Evolutionary conservation across 768 basidiomycete genomes (phyloP).

Genomic region (Russula dissimulans): DNA sequence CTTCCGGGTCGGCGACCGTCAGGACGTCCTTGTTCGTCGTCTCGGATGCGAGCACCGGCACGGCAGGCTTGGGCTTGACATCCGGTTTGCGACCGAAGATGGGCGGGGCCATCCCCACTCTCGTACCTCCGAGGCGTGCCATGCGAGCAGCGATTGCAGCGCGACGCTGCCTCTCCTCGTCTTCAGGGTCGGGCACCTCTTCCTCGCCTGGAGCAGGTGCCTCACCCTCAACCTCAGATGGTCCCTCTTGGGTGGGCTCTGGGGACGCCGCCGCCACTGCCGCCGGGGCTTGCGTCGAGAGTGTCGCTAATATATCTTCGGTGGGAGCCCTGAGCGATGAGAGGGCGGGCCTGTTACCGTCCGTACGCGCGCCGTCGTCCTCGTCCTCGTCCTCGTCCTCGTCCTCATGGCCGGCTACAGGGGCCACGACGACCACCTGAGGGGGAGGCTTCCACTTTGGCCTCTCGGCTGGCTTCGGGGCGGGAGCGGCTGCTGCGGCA

Average conservation of each 20-base stretch:
- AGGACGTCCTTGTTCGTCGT: slow-evolving; percentile 18
- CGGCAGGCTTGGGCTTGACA: slow-evolving; percentile 26
- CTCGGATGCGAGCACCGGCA: slow-evolving; percentile 9
- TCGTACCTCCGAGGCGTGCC: slow-evolving; percentile 83
- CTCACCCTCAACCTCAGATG: slow-evolving; percentile 20
- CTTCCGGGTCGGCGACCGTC: slow-evolving; percentile 9
- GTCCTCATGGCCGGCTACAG: slow-evolving; percentile 37
- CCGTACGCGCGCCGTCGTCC: background rate
- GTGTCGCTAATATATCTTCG: slow-evolving; percentile 4
- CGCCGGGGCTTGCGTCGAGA: slow-evolving; percentile 6
- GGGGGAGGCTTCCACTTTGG: slow-evolving; percentile 85
- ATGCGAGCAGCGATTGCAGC: slow-evolving; percentile 87
- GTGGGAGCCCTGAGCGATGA: slow-evolving; percentile 4
- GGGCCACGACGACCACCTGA: slow-evolving; percentile 33
- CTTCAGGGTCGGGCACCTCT: slow-evolving; percentile 43
- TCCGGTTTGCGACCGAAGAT: slow-evolving; percentile 52
- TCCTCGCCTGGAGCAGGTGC: slow-evolving; percentile 23
- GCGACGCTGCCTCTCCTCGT: slow-evolving; percentile 69
- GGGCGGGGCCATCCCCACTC: slow-evolving; percentile 72
- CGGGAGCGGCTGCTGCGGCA: slow-evolving; percentile 44
- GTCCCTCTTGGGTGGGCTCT: slow-evolving; percentile 13
- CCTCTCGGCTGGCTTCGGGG: slow-evolving; percentile 54
- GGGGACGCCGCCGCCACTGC: background rate
- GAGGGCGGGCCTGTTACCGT: background rate
- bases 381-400: slow-evolving; percentile 21